phyloP scores from a whole-genome alignment of 108 stramenopile genomes.

The Pseudonitzschia multiseries region DNA sequence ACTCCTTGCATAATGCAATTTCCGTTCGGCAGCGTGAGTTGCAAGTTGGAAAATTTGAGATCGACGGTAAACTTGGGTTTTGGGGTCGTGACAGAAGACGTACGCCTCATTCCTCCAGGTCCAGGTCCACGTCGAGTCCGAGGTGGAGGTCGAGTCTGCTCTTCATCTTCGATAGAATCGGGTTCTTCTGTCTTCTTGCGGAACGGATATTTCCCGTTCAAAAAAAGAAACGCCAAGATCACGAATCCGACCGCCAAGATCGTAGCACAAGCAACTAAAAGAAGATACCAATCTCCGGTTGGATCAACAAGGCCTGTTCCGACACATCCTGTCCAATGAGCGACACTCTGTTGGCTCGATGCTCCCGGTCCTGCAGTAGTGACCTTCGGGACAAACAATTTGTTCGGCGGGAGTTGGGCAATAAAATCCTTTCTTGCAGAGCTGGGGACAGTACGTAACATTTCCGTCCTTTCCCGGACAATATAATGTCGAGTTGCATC shows the following conservation, averaged over 20 bases:
- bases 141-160: no score
- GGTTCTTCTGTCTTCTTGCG: neutral
- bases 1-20: constrained; percentile 28
- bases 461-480: constrained; percentile 3
- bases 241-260: neutral
- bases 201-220: neutral
- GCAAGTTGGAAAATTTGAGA: constrained; percentile 14
- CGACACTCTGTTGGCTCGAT: constrained; percentile 3
- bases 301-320: neutral
- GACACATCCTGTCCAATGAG: neutral
- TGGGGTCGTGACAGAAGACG: no score
- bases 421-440: neutral
- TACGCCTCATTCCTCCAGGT: no score
- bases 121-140: no score
- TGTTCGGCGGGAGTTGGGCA: neutral
- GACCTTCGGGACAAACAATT: constrained; percentile 7
- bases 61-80: constrained; percentile 14
- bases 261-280: neutral
- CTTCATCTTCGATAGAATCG: no score
- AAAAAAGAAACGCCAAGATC: neutral
- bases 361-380: neutral
- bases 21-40: constrained; percentile 26
- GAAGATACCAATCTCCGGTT: neutral
- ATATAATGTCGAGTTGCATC: constrained; percentile 1
- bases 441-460: neutral